Conservation (phyloP, 768 basidiomycete species). For the Pleurotus ostreatus region DNA sequence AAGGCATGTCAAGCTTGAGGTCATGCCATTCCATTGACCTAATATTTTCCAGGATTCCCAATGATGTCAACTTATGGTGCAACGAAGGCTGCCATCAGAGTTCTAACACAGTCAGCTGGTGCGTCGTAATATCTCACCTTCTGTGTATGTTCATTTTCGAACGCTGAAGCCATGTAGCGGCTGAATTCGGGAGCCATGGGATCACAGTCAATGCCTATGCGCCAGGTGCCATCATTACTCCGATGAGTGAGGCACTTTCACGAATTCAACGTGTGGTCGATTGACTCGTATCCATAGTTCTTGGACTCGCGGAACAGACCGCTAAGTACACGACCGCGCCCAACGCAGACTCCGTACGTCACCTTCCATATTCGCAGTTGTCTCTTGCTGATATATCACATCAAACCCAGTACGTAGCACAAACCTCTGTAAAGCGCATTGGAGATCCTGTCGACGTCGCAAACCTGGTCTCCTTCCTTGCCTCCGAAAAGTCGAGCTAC, state of each 20-base stretch:
- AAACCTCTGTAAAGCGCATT: slow-evolving; percentile 9
- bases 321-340: neutral
- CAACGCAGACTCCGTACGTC: neutral
- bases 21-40: too few relatives aligned
- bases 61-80: slow-evolving; percentile 9
- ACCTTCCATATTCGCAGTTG: neutral
- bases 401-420: slow-evolving; percentile 9
- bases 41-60: neutral
- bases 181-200: too few relatives aligned
- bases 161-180: too few relatives aligned
- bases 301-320: neutral
- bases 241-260: too few relatives aligned
- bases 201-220: too few relatives aligned
- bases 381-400: neutral
- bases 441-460: slow-evolving; percentile 28
- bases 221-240: too few relatives aligned
- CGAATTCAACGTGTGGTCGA: neutral
- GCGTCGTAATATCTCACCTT: neutral
- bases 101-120: slow-evolving; percentile 10
- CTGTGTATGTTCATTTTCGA: too few relatives aligned
- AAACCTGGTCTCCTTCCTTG: slow-evolving; percentile 31
- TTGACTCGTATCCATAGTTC: neutral
- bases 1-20: neutral
- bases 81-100: slow-evolving; percentile 10
- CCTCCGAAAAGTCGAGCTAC: slow-evolving; percentile 25